Base-by-base conservation (phyloP, 805 yeast species). In the Suhomyces xylopsoci region DNA sequence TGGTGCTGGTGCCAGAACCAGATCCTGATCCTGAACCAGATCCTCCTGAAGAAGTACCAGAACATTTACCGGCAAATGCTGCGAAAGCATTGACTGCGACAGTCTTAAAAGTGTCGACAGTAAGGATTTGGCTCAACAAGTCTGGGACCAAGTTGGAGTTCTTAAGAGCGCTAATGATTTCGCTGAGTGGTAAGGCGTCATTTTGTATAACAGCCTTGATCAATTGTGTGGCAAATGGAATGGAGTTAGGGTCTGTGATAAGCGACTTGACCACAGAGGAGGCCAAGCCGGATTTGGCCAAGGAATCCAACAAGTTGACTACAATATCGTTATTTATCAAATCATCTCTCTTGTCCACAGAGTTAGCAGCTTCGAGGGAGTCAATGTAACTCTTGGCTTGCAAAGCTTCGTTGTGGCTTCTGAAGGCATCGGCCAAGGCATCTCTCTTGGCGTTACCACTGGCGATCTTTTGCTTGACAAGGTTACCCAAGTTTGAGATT, bases 231-330 rank as follows among this genome's bases (percentile, higher is more conserved):
- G 69, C 77, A 55, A 73, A 74, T 42, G 70, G 66, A 51, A 71
- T 56, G 61, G 71, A 74, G 24, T 56, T 46, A 24, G 68, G 30
- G 59, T 74, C 77, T n/a, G 76, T 70, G 51, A 74, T 62, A 25
- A 73, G 68, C 40, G 74, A 59, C 58, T 65, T 63, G 49, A 74
- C 74, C 10, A 74, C 76, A 24, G 70, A 67, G 22, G 69, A 53
- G 7, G 73, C 78, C 54, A 74, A 70, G n/a, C 79, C 79, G 14
- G 78, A 73, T 30, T 63, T 52, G 24, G 64, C 74, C 59, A 74
- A 67, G n/a, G 77, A 71, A 52, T 74, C 70, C 58, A 74, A 68
- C 49, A 74, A 61, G 48, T 71, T 70, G 30, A 66, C 65, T 12
- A 73, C 65, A 25, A 74, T 62, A 10, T 61, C 61, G 51, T 68